Evolutionary conservation across 2,329 filamentous ascomycete species (phyloP), one percentile per base, ranked within the genome.

Genomic region (Chlorencoelia australis): DNA sequence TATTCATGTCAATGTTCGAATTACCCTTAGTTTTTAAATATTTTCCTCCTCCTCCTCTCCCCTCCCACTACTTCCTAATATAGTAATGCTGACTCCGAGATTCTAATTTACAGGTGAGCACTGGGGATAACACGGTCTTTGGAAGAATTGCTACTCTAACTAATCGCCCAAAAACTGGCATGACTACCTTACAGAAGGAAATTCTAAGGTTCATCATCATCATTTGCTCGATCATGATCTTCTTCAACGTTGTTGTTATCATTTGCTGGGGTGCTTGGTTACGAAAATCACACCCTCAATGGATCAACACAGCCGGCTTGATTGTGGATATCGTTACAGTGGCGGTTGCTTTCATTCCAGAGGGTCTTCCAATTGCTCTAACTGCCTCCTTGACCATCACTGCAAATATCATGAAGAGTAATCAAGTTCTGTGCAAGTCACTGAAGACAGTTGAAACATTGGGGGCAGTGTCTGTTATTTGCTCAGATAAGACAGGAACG

Each of bases 381-480:
- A 79, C 78, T 0, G 72, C 75, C 1, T 79, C 74, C 13, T 63
- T 87, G 47, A 86, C 81, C 0, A 86, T 87, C 40, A 79, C 73
- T 1, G 81, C 82, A 11, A 81, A 79, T 45, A 69, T 82, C 47
- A 86, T 88, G 82, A 68, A 68, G 47, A 77, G 78, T 57, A 78
- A 85, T 54, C 79, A 81, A 53, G 75, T 87, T 19, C 66, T 87
- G 7, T 85, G 80, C 72, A 86, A 86, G 58, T 82, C 77, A 0
- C 65, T 87, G 32, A 82, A 82, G 59, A 85, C 82, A 0, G 80
- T 85, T 0, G 81, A 86, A 58, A 85, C 80, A 0, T 66, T 86
- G 0, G 81, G 69, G 74, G 68, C 76, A 0, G 80, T 85, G 1
- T 80, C 76, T 0, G 71, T 83, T 7, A 76, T 86, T 30, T 83